Evolutionary conservation across 2,329 filamentous ascomycete species (phyloP).

Genomic region (Catunica adiposa): DNA sequence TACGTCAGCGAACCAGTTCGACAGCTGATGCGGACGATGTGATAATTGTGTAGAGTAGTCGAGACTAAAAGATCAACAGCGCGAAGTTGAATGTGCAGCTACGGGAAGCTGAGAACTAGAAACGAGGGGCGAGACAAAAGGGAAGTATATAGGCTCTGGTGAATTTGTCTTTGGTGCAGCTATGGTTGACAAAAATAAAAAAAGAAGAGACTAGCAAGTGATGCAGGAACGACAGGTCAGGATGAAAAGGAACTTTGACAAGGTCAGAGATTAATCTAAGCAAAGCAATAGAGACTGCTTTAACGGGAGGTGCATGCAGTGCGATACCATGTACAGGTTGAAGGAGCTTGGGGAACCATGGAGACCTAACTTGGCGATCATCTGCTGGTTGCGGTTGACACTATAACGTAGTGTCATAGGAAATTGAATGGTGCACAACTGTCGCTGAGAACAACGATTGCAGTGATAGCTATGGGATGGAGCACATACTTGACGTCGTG

Average conservation of each 20-base stretch:
- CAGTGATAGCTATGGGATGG: no score
- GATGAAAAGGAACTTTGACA: conserved; percentile 4
- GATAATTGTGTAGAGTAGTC: not conserved
- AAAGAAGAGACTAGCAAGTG: not conserved
- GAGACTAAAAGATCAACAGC: no score
- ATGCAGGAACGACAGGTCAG: conserved; percentile 5
- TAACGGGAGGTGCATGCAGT: conserved; percentile 2
- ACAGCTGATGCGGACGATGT: not conserved
- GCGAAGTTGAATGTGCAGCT: no score
- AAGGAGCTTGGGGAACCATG: conserved; percentile 8
- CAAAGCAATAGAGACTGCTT: conserved; percentile 1
- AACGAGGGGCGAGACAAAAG: not conserved
- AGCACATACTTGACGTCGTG: not conserved
- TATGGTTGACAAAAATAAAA: no score
- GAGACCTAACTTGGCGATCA: conserved; percentile 5
- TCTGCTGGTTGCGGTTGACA: not conserved
- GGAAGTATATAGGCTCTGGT: not conserved
- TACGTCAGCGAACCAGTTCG: not conserved
- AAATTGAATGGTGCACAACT: not conserved
- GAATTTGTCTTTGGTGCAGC: not conserved
- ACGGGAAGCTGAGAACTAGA: not conserved
- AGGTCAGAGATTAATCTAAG: conserved; percentile 1
- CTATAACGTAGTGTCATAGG: not conserved
- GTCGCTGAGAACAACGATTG: not conserved
- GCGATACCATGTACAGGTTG: conserved; percentile 4